Evolutionary conservation across 176 grass and related monocot genomes (phyloP).

Genomic region (Carex myosuroides): DNA sequence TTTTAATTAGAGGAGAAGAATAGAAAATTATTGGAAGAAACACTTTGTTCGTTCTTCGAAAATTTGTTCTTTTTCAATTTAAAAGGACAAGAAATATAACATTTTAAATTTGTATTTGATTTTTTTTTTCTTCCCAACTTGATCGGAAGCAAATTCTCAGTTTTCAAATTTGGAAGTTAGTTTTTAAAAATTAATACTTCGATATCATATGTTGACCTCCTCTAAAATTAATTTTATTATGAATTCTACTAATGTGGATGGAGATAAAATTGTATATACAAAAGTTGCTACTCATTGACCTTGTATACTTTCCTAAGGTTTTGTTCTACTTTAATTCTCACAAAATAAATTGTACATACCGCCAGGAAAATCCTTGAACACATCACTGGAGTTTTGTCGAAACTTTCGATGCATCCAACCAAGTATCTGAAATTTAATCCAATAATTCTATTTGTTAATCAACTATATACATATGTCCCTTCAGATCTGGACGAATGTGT

Average conservation of each 20-base stretch:
- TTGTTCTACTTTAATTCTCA: background rate
- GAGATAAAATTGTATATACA: background rate
- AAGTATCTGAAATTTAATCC: conserved; percentile 43
- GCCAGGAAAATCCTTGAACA: conserved; percentile 58
- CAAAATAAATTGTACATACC: conserved; percentile 19
- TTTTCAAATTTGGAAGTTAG: background rate
- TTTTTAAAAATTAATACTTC: background rate
- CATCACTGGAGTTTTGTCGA: conserved; percentile 62
- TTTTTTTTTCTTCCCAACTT: too few species aligned
- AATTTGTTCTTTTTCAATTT: too few species aligned
- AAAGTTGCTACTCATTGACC: background rate
- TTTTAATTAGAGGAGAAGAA: too few species aligned
- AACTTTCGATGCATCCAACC: conserved; percentile 98
- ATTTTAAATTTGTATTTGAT: too few species aligned
- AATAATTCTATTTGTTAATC: conserved; percentile 1
- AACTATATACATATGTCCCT: background rate
- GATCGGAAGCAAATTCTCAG: too few species aligned
- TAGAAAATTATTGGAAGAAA: too few species aligned
- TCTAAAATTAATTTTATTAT: background rate
- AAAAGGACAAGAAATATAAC: too few species aligned
- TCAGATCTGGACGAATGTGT: too few species aligned
- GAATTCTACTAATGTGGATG: background rate
- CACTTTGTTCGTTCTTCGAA: too few species aligned
- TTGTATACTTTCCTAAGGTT: background rate
- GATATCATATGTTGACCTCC: background rate